These are phyloP conservation scores for Termitomyces sp. DNA, from an alignment of 768 basidiomycete species.

Conservation along the genomic window DNA sequence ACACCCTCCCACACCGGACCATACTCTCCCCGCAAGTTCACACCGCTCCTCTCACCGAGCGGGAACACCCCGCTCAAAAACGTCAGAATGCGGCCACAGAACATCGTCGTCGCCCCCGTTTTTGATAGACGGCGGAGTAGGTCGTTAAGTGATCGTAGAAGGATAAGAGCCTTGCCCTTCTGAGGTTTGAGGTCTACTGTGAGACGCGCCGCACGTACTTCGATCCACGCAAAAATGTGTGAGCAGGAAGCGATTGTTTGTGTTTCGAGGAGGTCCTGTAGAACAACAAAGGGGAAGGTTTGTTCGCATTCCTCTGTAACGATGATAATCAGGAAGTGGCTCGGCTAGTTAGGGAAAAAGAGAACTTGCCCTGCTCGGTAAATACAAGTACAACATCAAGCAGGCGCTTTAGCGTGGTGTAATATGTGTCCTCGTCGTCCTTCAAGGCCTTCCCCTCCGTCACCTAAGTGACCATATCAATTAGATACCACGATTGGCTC, in stretches of 20 bases:
- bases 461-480: constrained; percentile 36
- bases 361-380: constrained; percentile 66
- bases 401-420: constrained; percentile 54
- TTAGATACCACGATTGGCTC: not conserved
- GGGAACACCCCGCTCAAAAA: constrained; percentile 87
- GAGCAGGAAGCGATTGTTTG: constrained; percentile 86
- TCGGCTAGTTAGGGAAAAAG: not conserved
- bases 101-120: constrained; percentile 78
- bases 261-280: constrained; percentile 82
- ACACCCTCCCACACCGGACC: constrained; percentile 77
- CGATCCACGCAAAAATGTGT: constrained; percentile 87
- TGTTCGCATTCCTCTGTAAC: constrained; percentile 72
- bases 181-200: constrained; percentile 80
- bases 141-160: constrained; percentile 85
- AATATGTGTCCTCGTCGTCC: constrained; percentile 51
- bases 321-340: not conserved
- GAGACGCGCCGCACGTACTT: constrained; percentile 63
- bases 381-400: constrained; percentile 77
- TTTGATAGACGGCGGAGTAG: constrained; percentile 84
- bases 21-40: constrained; percentile 88
- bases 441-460: constrained; percentile 69
- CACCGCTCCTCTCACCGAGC: constrained; percentile 85
- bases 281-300: constrained; percentile 66
- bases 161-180: constrained; percentile 84
- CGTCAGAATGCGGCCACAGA: constrained; percentile 86